Evolutionary conservation across 139 green algal genomes (phyloP), one percentile per base, ranked within the genome.

Genomic region (Mychonastes homosphaera): DNA sequence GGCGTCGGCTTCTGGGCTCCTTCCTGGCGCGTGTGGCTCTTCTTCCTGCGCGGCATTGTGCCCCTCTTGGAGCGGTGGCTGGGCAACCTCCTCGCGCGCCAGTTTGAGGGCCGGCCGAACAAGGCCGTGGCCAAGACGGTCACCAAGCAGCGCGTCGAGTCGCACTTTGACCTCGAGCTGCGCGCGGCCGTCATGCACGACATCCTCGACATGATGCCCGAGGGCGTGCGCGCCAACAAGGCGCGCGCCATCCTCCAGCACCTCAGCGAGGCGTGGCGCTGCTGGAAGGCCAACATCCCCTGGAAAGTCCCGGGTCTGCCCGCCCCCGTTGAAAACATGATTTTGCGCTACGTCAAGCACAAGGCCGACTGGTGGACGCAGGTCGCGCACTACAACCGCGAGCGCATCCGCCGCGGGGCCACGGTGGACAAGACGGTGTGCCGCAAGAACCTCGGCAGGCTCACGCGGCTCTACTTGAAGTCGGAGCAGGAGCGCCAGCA

Each of bases 331-430:
- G 92, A 99, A 75, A 96, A 94, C 83, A 99, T 99, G 92, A 98
- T 99, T 70, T 66, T 97, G 71, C 80, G 92, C 29, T 99, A 97
- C 67, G 92, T 99, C 23, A 99, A 99, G 83, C 87, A 89, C 64
- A 99, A 99, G 84, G 91, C 89, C 2, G 92, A 99, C 79, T 99
- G 92, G 92, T 99, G 92, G 92, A 99, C 92, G 47, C 96, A 99
- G 60, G 92, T 99, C 56, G 92, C 92, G 38, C 92, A 99, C 77
- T 99, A 98, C 82, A 99, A 99, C 79, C 74, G 92, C 38, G 92
- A 99, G 83, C 86, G 92, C 73, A 99, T 99, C 79, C 75, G 88
- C 29, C 85, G 92, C 32, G 92, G 92, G 27, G 92, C 92, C 27
- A 99, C 92, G 4, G 92, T 99, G 28, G 92, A 99, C 83, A 99